phyloP scores from a whole-genome alignment of 2,329 filamentous ascomycete species.

The Stromatinia cepivora region DNA sequence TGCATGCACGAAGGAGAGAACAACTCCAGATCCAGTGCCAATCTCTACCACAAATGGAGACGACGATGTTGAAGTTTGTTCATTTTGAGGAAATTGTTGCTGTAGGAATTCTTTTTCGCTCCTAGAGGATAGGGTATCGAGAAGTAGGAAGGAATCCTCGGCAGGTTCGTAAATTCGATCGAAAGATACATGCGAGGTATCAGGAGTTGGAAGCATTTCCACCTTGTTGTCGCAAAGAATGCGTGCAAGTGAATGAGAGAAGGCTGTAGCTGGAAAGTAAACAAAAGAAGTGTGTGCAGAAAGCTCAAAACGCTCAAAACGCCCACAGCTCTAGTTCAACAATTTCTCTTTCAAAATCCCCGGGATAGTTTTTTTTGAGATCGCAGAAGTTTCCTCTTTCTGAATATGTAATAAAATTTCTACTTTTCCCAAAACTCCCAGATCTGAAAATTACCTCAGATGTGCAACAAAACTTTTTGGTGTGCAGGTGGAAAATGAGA shows the following conservation, averaged over 20 bases:
- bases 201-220: slow-evolving; percentile 86
- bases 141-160: slow-evolving; percentile 91
- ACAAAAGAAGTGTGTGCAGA: background rate
- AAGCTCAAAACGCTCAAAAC: slow-evolving; percentile 1
- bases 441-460: background rate
- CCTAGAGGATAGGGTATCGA: slow-evolving; percentile 80
- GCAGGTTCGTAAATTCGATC: slow-evolving; percentile 90
- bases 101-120: slow-evolving; percentile 37
- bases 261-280: background rate
- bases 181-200: slow-evolving; percentile 88
- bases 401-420: background rate
- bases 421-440: background rate
- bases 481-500: background rate
- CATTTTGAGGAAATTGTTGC: slow-evolving; percentile 26
- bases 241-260: background rate
- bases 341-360: background rate
- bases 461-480: background rate
- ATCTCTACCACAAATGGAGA: slow-evolving; percentile 76
- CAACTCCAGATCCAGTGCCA: slow-evolving; percentile 88
- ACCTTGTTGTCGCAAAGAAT: background rate
- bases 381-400: background rate
- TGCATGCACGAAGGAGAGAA: slow-evolving; percentile 83
- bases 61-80: slow-evolving; percentile 38
- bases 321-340: background rate
- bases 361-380: background rate